Evolutionary conservation across 768 basidiomycete species (phyloP).

Genomic region (Russula sp.): DNA sequence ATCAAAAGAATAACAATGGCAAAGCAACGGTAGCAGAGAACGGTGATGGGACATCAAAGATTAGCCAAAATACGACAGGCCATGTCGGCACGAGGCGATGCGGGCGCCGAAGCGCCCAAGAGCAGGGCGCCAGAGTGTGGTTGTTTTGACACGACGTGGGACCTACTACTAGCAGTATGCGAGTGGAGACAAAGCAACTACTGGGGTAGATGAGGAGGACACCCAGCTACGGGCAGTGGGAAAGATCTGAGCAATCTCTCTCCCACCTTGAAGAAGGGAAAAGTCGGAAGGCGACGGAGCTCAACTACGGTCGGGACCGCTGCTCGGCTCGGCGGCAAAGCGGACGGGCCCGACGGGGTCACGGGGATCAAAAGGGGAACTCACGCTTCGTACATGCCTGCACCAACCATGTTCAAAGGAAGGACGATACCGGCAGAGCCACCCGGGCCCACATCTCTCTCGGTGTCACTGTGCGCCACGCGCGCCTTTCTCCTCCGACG

Average conservation of each 20-base stretch:
- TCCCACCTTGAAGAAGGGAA: neutral
- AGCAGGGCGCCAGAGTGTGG: neutral
- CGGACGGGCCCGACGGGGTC: no score
- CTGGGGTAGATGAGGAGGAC: neutral
- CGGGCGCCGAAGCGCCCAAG: conserved; percentile 1
- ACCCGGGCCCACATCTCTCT: conserved; percentile 44
- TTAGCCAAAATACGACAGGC: neutral
- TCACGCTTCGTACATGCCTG: conserved; percentile 57
- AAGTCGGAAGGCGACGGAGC: neutral
- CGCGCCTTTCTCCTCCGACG: conserved; percentile 33
- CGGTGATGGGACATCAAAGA: neutral
- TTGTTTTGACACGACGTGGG: no score
- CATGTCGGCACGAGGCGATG: neutral
- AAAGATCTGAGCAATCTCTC: neutral
- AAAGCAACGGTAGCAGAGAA: neutral
- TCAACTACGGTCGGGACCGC: conserved; percentile 4
- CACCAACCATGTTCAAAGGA: conserved; percentile 53
- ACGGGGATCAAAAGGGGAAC: conserved; percentile 34
- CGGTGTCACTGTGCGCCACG: conserved; percentile 5
- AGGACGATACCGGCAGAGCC: conserved; percentile 57
- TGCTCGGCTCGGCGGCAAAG: neutral
- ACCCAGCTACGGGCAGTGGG: neutral
- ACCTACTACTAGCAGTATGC: no score
- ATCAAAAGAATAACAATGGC: neutral
- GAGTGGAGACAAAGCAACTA: neutral